Evolutionary conservation across 805 yeast genomes (phyloP), one percentile per base, ranked within the genome.

Genomic region (Metschnikowia borealis): DNA sequence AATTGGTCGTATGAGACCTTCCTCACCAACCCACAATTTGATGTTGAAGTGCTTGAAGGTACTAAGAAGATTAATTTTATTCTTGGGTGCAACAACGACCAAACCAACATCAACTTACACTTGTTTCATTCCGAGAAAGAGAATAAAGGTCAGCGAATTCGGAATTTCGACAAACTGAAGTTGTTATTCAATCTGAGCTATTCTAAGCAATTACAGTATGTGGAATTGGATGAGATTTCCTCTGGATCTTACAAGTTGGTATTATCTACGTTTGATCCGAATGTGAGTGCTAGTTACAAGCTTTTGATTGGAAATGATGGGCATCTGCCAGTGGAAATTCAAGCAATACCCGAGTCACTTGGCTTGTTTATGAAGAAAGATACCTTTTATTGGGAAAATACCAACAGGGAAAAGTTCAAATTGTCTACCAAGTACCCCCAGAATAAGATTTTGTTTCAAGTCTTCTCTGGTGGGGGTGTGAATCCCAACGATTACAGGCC

Each of bases 11-110:
- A 67, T 21, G 67, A 75, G 6, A 63, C 76, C 0, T 84, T 73
- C 55, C 59, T 77, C 18, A 58, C 68, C 8, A 84, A 84, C 54
- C 89, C 89, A 0, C 87, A 82, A 54, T 82, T 69, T 45, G 60
- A 54, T 7, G 35, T 76, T 1, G 60, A 61, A 11, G 61, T 65
- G 0, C 34, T 48, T 1, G 50, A 54, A 2, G 49, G 47, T 2
- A 44, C 54, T 8, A 53, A 64, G 1, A 58, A 58, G 10, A 17
- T 54, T 13, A 36, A 40, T 23, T 15, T 56, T 10, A 37, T 57
- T 11, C 54, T 68, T 0, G 62, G 55, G 1, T 37, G 49, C 15
- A 44, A 46, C 29, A 54, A 57, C 14, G 41, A 54, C 3, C 52
- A 62, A n/a, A 53, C 59, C 2, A 61, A 70, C 15, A 60, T 79